Evolutionary conservation across 441 rosid species (phyloP).

Genomic region (Lepidium campestre): DNA sequence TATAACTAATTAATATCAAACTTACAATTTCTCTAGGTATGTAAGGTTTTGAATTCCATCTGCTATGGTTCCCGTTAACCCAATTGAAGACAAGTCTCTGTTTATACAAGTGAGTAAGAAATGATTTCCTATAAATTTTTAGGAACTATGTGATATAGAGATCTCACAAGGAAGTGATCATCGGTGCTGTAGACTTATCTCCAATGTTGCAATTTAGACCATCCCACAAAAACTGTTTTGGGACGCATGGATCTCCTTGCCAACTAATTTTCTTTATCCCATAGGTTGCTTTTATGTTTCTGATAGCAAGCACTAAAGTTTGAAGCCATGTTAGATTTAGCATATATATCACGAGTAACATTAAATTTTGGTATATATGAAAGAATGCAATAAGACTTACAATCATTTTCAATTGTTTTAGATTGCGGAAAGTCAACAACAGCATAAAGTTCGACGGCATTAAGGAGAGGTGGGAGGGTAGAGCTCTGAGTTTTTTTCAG

Average conservation of each 20-base stretch:
- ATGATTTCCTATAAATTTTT: neutral
- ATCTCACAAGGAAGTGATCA: neutral
- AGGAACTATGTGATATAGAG: neutral
- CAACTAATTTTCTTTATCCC: neutral
- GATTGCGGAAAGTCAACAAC: neutral
- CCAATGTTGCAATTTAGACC: neutral
- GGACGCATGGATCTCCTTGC: neutral
- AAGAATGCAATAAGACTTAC: neutral
- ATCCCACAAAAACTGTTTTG: neutral
- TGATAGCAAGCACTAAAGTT: neutral
- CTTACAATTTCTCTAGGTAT: constrained; percentile 1
- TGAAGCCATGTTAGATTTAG: neutral
- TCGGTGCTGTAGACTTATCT: neutral
- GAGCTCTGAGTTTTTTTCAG: neutral
- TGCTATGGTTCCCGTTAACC: neutral
- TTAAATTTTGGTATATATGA: too few species aligned
- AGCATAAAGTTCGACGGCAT: neutral
- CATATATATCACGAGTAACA: neutral
- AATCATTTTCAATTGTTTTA: too few species aligned
- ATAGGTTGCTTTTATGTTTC: neutral
- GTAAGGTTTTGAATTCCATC: neutral
- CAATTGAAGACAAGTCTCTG: constrained; percentile 18
- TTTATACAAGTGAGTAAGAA: neutral
- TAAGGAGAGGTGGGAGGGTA: neutral
- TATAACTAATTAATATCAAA: neutral